These are phyloP conservation scores for Rhododendron mucronatum DNA, from an alignment of 148 eudicot genomes.

Conservation along the genomic window DNA sequence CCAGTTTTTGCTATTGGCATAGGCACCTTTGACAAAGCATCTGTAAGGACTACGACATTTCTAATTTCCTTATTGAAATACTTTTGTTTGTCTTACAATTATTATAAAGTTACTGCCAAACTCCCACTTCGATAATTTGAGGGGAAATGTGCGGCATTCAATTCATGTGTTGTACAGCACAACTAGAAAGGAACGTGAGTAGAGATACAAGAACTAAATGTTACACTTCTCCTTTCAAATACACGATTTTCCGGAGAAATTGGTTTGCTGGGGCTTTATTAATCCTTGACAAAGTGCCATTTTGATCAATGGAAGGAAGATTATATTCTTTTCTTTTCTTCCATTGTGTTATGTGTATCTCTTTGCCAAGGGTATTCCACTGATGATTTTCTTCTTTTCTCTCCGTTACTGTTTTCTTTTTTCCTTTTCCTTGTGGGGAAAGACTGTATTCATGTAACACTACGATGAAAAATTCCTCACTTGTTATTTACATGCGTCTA, in stretches of 20 bases:
- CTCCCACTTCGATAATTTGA: background rate
- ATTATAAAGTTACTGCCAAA: background rate
- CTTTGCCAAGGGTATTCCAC: background rate
- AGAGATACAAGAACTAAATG: background rate
- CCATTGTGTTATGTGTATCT: background rate
- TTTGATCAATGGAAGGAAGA: background rate
- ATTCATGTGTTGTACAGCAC: background rate
- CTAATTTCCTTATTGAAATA: background rate
- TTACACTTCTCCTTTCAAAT: background rate
- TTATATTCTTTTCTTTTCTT: background rate
- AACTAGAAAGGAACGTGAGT: background rate
- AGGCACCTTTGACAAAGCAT: conserved; percentile 85
- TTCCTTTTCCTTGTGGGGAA: background rate
- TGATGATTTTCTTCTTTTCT: background rate
- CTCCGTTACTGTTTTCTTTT: background rate
- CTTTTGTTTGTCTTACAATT: background rate
- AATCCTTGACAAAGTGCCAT: background rate
- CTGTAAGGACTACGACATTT: conserved; percentile 45
- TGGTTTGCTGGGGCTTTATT: background rate
- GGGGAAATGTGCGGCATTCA: background rate
- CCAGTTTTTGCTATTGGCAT: conserved; percentile 83
- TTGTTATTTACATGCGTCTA: background rate
- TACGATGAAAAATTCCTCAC: background rate
- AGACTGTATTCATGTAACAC: background rate
- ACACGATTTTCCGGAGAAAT: background rate